Conservation (phyloP, 371 early-diverging fungal genomes). For the Lichtheimia ornata region DNA sequence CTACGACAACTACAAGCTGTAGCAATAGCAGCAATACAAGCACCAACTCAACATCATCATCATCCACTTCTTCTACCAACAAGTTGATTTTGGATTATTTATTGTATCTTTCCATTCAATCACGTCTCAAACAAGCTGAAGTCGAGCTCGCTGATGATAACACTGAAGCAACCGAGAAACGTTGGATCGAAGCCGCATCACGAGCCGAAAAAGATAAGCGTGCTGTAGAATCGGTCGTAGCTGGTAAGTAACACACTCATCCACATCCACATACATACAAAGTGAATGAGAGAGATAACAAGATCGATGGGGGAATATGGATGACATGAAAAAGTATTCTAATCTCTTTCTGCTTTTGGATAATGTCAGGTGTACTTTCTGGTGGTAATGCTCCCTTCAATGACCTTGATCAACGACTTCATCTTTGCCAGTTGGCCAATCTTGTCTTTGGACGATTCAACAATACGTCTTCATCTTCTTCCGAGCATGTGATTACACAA, state of each 20-base stretch:
- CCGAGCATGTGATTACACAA: slow-evolving; percentile 41
- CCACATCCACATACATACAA: no score
- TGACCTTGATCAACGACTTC: slow-evolving; percentile 58
- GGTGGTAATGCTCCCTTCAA: slow-evolving; percentile 40
- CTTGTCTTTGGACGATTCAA: slow-evolving; percentile 68
- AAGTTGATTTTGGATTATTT: slow-evolving; percentile 65
- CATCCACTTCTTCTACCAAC: slow-evolving; percentile 52
- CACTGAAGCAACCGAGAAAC: slow-evolving; percentile 30
- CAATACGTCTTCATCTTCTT: slow-evolving; percentile 35
- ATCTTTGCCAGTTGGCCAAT: slow-evolving; percentile 63
- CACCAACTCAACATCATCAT: background rate
- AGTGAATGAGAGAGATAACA: no score
- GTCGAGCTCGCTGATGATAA: slow-evolving; percentile 44
- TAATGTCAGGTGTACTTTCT: slow-evolving; percentile 52
- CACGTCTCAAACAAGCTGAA: slow-evolving; percentile 56
- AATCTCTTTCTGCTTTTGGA: background rate
- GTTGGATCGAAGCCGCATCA: slow-evolving; percentile 42
- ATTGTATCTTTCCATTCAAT: slow-evolving; percentile 62
- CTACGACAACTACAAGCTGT: background rate
- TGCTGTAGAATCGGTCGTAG: slow-evolving; percentile 53
- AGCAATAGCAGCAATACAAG: background rate
- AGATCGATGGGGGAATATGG: background rate
- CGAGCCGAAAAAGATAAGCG: slow-evolving; percentile 54
- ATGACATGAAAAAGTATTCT: no score
- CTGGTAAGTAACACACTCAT: slow-evolving; percentile 25